Base-by-base conservation (phyloP, 805 yeast species). In the Spathaspora sp. region DNA sequence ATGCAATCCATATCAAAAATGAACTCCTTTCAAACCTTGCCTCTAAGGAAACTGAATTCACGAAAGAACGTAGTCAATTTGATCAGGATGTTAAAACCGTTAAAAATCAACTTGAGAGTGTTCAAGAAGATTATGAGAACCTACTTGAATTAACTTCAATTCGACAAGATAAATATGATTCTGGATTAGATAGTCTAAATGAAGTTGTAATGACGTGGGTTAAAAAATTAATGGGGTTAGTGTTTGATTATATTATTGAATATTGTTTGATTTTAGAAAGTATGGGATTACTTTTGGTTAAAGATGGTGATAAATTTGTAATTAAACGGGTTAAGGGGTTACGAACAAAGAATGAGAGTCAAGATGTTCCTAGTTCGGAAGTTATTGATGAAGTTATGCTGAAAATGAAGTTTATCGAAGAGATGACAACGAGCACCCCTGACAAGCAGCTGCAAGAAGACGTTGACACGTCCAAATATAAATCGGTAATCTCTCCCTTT, bases 281-380 rank as follows among this genome's bases (percentile, higher is more conserved):
- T 2, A 83, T 91, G 75, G 97, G 97, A 0, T 72, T 91, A 46
- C 75, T 90, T 38, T 75, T 88, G 46, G 73, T 80, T 1, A 75
- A 75, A 47, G 78, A 77, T 42, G 50, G 52, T 35, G 55, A 55
- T 16, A 71, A 66, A 9, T 71, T 76, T 43, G 77, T 76, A 48
- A 81, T 88, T 28, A 83, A 83, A 46, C 77, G 97, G 54, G 97
- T 90, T 2, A 88, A 88, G 62, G 97, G 97, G 0, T 69, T 88
- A 55, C 79, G 47, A 79, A 75, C 50, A 67, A 65, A 49, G 57
- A 47, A 29, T 6, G 48, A 18, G 18, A 29, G 39, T 20, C 23
- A 50, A 19, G 52, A 35, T 9, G 40, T 35, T n/a, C 80, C 78
- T 26, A 61, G 68, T 44, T 68, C 75, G 1, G 68, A 68, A 45